Conservation (phyloP, 371 early-diverging fungal species). For the Aphelidium insulamus region DNA sequence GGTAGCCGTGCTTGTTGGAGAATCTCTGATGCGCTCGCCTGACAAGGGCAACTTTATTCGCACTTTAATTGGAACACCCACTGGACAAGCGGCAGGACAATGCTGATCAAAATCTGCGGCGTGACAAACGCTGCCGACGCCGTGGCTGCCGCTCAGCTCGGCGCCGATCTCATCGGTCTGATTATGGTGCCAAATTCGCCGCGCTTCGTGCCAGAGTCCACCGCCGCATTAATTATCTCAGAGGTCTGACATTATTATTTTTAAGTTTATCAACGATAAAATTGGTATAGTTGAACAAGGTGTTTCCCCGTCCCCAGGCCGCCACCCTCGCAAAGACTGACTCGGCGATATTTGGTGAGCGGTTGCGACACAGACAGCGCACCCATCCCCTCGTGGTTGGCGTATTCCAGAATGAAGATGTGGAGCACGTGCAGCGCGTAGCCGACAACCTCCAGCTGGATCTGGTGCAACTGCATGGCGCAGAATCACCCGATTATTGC, state of each 20-base stretch:
- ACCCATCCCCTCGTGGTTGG: conserved; percentile 62
- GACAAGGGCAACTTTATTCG: conserved; percentile 49
- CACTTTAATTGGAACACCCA: no score
- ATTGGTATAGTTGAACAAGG: no score
- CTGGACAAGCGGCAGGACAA: no score
- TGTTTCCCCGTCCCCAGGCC: no score
- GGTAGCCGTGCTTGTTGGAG: conserved; percentile 74
- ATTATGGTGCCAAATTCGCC: conserved; percentile 48
- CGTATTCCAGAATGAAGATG: conserved; percentile 66
- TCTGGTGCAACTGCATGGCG: conserved; percentile 78
- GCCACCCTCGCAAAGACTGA: no score
- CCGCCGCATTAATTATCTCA: no score
- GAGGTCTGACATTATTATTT: no score
- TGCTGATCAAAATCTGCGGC: conserved; percentile 79
- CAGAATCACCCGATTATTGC: conserved; percentile 37
- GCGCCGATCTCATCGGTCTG: conserved; percentile 73
- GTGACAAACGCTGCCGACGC: conserved; percentile 60
- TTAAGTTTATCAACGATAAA: no score
- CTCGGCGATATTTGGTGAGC: no score
- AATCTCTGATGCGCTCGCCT: conserved; percentile 73
- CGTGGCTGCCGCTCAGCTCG: conserved; percentile 41
- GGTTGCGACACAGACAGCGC: no score
- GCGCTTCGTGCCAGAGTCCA: conserved; percentile 5
- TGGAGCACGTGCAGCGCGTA: conserved; percentile 45
- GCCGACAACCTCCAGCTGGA: conserved; percentile 46